A percentile compares a stretch with the other conserved stretches of the same genome.
Conservation (phyloP, 1,284 basidiomycete genomes). For the Dichomitus squalens region DNA sequence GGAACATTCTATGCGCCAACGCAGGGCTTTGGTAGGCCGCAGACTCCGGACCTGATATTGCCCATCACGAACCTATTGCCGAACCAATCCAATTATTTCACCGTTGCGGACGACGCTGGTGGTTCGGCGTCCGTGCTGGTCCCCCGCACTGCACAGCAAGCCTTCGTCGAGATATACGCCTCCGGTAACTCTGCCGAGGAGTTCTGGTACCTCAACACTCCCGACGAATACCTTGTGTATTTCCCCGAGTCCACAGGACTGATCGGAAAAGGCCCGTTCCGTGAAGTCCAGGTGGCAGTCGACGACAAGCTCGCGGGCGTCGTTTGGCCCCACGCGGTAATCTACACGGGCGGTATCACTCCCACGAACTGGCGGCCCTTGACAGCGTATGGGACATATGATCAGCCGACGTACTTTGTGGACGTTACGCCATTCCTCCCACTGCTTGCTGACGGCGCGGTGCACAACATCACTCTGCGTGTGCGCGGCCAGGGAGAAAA, state of each 20-base stretch:
- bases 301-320: slow-evolving; percentile 74
- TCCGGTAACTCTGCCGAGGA: slow-evolving; percentile 73
- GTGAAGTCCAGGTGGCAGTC: slow-evolving; percentile 73
- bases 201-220: slow-evolving; percentile 74
- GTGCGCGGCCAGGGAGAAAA: slow-evolving; percentile 70
- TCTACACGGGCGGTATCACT: slow-evolving; percentile 77
- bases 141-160: slow-evolving; percentile 61
- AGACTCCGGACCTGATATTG: slow-evolving; percentile 59
- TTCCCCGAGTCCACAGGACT: slow-evolving; percentile 47
- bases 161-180: slow-evolving; percentile 69
- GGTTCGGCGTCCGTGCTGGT: slow-evolving; percentile 49
- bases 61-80: slow-evolving; percentile 48
- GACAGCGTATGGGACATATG: slow-evolving; percentile 71
- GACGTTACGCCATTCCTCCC: slow-evolving; percentile 79
- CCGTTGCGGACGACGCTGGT: slow-evolving; percentile 38
- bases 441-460: slow-evolving; percentile 59
- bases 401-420: slow-evolving; percentile 74
- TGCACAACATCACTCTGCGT: slow-evolving; percentile 67
- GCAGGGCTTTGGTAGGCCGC: slow-evolving; percentile 46
- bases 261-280: slow-evolving; percentile 65
- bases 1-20: slow-evolving; percentile 72
- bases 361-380: slow-evolving; percentile 78
- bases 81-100: slow-evolving; percentile 37
- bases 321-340: slow-evolving; percentile 72
- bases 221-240: slow-evolving; percentile 55